These are phyloP conservation scores for Malassezia psittaci DNA, from an alignment of 1,284 basidiomycete species.

Conservation along the genomic window DNA sequence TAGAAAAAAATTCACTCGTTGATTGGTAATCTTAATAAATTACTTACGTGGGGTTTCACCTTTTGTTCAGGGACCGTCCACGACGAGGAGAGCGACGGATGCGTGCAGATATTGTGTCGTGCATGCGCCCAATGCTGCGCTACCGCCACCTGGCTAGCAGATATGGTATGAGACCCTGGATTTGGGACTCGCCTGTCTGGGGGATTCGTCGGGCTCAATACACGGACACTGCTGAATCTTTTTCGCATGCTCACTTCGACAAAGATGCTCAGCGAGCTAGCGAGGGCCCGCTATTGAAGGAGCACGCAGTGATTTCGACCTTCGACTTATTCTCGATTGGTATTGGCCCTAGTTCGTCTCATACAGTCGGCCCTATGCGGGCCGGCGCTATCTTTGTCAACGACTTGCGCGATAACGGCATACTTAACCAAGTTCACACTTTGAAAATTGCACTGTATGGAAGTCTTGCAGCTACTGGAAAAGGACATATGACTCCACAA, in stretches of 20 bases:
- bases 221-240: conserved; percentile 8
- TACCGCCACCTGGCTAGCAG: neutral
- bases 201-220: neutral
- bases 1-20: neutral
- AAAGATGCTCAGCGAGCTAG: neutral
- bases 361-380: conserved; percentile 75
- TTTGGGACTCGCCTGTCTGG: too few relatives aligned
- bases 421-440: conserved; percentile 64
- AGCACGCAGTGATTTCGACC: conserved; percentile 73
- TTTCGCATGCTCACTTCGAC: conserved; percentile 20
- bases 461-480: conserved; percentile 57
- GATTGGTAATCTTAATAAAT: neutral
- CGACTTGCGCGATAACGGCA: conserved; percentile 61
- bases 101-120: neutral
- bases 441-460: conserved; percentile 75
- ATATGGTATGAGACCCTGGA: too few relatives aligned
- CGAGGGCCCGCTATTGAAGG: conserved; percentile 43
- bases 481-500: conserved; percentile 89
- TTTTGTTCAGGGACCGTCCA: too few relatives aligned
- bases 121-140: neutral
- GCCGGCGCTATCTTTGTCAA: conserved; percentile 68
- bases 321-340: conserved; percentile 83
- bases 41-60: too few relatives aligned
- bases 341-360: conserved; percentile 51
- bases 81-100: neutral